Base-by-base conservation (phyloP, 2,329 filamentous ascomycete species). In the Penicillium crustosum region DNA sequence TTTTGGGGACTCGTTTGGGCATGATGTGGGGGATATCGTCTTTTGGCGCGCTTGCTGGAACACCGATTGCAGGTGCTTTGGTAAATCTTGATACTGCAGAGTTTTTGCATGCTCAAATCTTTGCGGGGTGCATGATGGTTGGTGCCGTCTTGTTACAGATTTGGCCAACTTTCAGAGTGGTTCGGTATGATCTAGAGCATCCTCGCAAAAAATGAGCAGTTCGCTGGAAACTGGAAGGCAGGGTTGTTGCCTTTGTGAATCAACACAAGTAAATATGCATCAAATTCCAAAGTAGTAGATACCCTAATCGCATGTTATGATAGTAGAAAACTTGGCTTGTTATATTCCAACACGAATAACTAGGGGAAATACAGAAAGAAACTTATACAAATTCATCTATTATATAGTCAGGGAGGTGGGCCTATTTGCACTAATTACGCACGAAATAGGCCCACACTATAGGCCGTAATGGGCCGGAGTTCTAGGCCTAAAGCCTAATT, bases 11-110 rank as follows among this genome's bases (percentile, higher is more conserved):
- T 17, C 60, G 70, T 0, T 63, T 72, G 58, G 70, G 70, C 5
- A 73, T 73, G 70, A 72, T 72, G 70, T 73, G 69, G 70, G 69
- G 69, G 4, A 71, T 72, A 19, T 69, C 67, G n/a, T 71, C 69
- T 1, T 62, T 74, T 15, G 70, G 71, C 2, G 64, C 68, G 3
- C 53, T 74, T 33, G 67, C 67, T 6, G 71, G 70, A 1, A 68
- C 70, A 8, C 70, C 72, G 0, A 70, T 74, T 53, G 71, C 70
- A 0, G 72, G 72, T 2, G 65, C 70, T 6, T 50, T 73, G 55
- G 69, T 73, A 9, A 58, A 70, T 57, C 47, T 72, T 8, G 61
- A 65, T 0, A 58, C 64, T 0, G 66, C 64, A 1, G 29, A 69
- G 8, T 73, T 73, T 19, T 33, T 70, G 27, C 60, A 49, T 4